phyloP scores from a whole-genome alignment of 2,329 filamentous ascomycete species.

The Paracorniculantispora psalliotae region DNA sequence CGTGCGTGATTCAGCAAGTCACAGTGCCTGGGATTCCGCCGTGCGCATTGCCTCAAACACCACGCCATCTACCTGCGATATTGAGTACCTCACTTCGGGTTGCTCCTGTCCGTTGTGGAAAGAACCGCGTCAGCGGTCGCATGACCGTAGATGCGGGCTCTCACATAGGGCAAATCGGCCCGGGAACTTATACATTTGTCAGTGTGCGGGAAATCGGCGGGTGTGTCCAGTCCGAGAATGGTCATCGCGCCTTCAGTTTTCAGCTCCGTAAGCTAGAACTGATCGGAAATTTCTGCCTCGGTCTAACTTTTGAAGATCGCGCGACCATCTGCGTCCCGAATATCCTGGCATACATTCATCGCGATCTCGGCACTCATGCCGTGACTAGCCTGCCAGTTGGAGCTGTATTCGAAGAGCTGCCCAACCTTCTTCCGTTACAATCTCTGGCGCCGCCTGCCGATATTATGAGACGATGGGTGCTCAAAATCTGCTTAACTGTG shows the following conservation, averaged over 20 bases:
- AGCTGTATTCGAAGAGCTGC: not conserved
- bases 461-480: not conserved
- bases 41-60: not conserved
- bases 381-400: not conserved
- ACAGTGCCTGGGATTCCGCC: not conserved
- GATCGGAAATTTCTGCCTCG: not conserved
- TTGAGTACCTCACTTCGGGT: not conserved
- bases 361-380: not conserved
- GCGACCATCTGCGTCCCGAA: not conserved
- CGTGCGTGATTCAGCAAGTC: not conserved
- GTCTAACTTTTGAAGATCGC: not conserved
- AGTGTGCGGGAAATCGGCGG: not conserved
- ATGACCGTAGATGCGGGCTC: not conserved
- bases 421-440: not conserved
- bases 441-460: not conserved
- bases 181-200: not conserved
- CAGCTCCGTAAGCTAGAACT: not conserved
- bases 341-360: not conserved
- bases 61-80: not conserved
- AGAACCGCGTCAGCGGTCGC: not conserved
- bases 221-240: not conserved
- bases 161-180: not conserved
- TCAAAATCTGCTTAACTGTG: not conserved
- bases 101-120: not conserved
- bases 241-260: not conserved